Evolutionary conservation across 2,329 filamentous ascomycete species (phyloP).

Genomic region (Lachnellula cervina): DNA sequence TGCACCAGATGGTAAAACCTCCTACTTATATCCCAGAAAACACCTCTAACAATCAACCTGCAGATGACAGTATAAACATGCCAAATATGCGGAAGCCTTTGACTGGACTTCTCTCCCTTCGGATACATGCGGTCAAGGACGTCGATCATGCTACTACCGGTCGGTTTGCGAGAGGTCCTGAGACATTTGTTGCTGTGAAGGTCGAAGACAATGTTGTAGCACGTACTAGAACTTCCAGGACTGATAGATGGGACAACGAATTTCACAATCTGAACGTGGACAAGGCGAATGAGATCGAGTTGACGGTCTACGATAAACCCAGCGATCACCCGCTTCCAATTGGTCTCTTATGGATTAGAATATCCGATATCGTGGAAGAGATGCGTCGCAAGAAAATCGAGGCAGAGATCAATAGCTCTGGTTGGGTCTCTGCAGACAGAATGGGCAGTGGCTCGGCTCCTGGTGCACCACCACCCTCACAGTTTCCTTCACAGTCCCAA

Average conservation of each 20-base stretch:
- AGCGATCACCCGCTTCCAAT: slow-evolving; percentile 88
- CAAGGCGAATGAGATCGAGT: slow-evolving; percentile 96
- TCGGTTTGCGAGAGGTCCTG: slow-evolving; percentile 81
- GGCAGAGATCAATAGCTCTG: slow-evolving; percentile 86
- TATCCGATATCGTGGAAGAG: slow-evolving; percentile 96
- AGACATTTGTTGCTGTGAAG: slow-evolving; percentile 94
- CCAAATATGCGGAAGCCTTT: slow-evolving; percentile 95
- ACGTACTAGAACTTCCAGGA: slow-evolving; percentile 77
- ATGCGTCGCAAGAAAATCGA: slow-evolving; percentile 97
- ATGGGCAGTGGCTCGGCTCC: slow-evolving; percentile 62
- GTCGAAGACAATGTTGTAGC: slow-evolving; percentile 92
- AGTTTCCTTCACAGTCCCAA: slow-evolving; percentile 47
- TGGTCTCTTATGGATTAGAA: slow-evolving; percentile 90
- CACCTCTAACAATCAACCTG: slow-evolving; percentile 2
- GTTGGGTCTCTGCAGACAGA: slow-evolving; percentile 96
- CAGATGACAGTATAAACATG: slow-evolving; percentile 94
- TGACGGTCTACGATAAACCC: slow-evolving; percentile 95
- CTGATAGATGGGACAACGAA: slow-evolving; percentile 88
- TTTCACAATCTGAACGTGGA: slow-evolving; percentile 90
- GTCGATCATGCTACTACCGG: slow-evolving; percentile 86
- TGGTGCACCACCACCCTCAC: slow-evolving; percentile 38
- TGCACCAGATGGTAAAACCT: slow-evolving; percentile 67
- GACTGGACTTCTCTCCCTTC: slow-evolving; percentile 81
- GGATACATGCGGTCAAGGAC: slow-evolving; percentile 84
- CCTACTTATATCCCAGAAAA: slow-evolving; percentile 3